phyloP scores from a whole-genome alignment of 2,329 filamentous ascomycete species.

The Neospermospora avenae region DNA sequence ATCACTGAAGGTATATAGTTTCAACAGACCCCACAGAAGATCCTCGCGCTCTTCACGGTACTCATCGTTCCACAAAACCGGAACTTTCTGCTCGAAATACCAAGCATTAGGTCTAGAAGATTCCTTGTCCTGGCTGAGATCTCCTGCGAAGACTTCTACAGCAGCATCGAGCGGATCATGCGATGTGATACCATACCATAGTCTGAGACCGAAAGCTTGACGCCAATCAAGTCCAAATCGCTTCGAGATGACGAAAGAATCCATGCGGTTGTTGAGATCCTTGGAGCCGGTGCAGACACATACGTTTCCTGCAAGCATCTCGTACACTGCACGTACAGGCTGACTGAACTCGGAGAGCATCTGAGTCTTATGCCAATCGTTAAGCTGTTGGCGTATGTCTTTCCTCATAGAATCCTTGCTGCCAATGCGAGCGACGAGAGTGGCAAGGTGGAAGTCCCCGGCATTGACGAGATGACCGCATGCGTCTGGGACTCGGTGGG shows the following conservation, averaged over 20 bases:
- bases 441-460: conserved; percentile 79
- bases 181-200: conserved; percentile 79
- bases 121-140: conserved; percentile 69
- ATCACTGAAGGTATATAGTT: conserved; percentile 67
- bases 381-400: conserved; percentile 76
- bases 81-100: conserved; percentile 60
- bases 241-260: conserved; percentile 77
- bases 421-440: conserved; percentile 78
- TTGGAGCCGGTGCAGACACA: conserved; percentile 77
- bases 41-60: conserved; percentile 64
- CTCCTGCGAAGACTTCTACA: conserved; percentile 68
- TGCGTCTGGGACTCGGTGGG: conserved; percentile 76
- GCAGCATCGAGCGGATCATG: conserved; percentile 69
- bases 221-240: conserved; percentile 89
- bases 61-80: conserved; percentile 58
- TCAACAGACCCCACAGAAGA: conserved; percentile 81
- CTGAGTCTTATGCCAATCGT: conserved; percentile 79
- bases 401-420: conserved; percentile 65
- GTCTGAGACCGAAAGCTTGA: conserved; percentile 83
- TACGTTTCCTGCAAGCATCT: conserved; percentile 85
- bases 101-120: conserved; percentile 66
- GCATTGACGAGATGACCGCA: conserved; percentile 74
- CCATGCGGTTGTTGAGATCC: conserved; percentile 67
- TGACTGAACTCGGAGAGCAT: conserved; percentile 85
- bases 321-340: conserved; percentile 81